Base-by-base conservation (phyloP, 441 rosid species). In the Hura crepitans region DNA sequence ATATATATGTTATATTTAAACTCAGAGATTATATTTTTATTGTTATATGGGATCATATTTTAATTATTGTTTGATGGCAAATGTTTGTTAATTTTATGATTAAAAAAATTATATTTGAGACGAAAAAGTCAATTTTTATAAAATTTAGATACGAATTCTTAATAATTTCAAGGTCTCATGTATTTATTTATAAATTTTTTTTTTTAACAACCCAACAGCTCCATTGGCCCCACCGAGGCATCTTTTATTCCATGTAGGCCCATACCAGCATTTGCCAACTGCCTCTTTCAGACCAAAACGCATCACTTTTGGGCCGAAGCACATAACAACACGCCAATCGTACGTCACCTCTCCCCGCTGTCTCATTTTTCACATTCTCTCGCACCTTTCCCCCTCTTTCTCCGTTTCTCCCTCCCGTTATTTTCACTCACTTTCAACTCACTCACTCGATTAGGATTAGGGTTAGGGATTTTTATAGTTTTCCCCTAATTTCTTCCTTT, bases 381-480 rank as follows among this genome's bases (percentile, higher is more conserved):
- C 35, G 17, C 9, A 5, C 47, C 6, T 47, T n/a, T 58, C 15
- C 35, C 47, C 62, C 30, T 43, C 68, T 31, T 45, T 56, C 15
- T 25, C 12, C 14, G 13, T 23, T 22, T 28, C 42, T 54, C 25
- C 10, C 30, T 25, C 13, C 2, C 57, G 8, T 62, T 49, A n/a
- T n/a, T 23, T 17, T 20, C 20, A 2, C 42, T 27, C n/a, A 13
- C 23, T 42, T 5, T 9, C 2, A 42, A 25, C 45, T 65, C 49
- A 53, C 56, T 46, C 37, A 17, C 59, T 25, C 3, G 9, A 51
- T 53, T 71, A 70, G 78, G 79, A 72, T 81, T 79, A 80, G 86
- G 87, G 82, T 75, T 72, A 80, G 86, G 87, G 82, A 73, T 72
- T 51, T 30, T 1, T 7, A 45, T 10, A 31, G 37, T 5, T 46